Evolutionary conservation across 2,329 filamentous ascomycete species (phyloP).

Genomic region (Orbilia oligospora): DNA sequence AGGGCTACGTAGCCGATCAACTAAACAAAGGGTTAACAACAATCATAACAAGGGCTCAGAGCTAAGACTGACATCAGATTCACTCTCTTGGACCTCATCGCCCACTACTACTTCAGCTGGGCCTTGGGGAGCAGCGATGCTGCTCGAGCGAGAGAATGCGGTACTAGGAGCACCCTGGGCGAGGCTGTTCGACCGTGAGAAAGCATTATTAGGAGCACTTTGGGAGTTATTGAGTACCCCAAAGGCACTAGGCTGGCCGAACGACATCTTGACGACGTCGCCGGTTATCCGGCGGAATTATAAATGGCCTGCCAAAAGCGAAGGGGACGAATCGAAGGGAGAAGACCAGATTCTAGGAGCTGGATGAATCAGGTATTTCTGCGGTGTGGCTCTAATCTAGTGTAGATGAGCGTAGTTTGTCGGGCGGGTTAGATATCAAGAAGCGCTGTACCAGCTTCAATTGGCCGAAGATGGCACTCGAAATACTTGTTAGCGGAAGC

Average conservation of each 20-base stretch:
- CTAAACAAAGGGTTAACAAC: constrained; percentile 66
- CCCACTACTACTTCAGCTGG: constrained; percentile 62
- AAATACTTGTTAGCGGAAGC: background rate
- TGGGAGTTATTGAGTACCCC: constrained; percentile 62
- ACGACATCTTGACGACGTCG: constrained; percentile 61
- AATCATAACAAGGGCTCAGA: background rate
- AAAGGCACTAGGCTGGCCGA: constrained; percentile 62
- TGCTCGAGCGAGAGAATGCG: constrained; percentile 45
- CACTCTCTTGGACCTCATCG: constrained; percentile 73
- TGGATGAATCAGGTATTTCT: background rate
- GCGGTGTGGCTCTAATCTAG: background rate
- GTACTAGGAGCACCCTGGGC: constrained; percentile 45
- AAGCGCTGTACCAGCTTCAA: constrained; percentile 4
- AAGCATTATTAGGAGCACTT: constrained; percentile 56
- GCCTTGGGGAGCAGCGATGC: constrained; percentile 56
- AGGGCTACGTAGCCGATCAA: constrained; percentile 85
- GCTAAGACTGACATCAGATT: constrained; percentile 78
- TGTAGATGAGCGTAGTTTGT: constrained; percentile 2
- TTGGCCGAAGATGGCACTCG: background rate
- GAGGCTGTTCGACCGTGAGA: constrained; percentile 48
- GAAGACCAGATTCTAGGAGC: constrained; percentile 9
- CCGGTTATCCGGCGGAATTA: constrained; percentile 15
- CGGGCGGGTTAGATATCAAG: constrained; percentile 6
- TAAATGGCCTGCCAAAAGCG: background rate
- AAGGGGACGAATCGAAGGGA: background rate